phyloP scores from a whole-genome alignment of 2,329 filamentous ascomycete genomes.

The Colletotrichum australisinense region DNA sequence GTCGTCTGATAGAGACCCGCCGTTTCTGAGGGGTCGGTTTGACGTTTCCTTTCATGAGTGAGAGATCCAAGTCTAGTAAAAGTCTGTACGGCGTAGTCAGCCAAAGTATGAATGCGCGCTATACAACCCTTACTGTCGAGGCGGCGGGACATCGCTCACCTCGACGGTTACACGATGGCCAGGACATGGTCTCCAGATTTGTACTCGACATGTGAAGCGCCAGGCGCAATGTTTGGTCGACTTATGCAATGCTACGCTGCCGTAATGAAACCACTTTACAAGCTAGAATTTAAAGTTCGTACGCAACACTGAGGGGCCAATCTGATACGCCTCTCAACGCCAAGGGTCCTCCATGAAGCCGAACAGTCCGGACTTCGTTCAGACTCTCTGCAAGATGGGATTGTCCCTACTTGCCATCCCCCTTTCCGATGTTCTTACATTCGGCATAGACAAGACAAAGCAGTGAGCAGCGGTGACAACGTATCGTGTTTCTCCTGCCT shows the following conservation, averaged over 20 bases:
- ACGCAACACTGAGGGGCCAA: background rate
- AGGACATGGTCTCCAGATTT: background rate
- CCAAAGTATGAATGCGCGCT: background rate
- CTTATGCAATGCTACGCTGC: background rate
- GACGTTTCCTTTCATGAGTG: background rate
- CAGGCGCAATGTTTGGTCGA: background rate
- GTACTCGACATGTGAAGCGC: background rate
- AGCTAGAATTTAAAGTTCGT: conserved; percentile 8
- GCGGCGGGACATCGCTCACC: background rate
- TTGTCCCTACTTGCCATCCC: background rate
- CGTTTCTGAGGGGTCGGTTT: background rate
- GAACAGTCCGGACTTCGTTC: background rate
- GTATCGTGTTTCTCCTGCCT: too few species aligned
- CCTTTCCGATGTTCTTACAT: background rate
- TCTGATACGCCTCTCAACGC: conserved; percentile 9
- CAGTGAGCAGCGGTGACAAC: background rate
- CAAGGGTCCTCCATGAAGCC: conserved; percentile 1
- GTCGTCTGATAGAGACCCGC: background rate
- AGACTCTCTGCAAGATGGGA: background rate
- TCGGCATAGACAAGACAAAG: background rate
- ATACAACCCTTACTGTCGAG: background rate
- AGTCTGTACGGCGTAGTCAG: background rate
- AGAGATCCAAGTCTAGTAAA: background rate
- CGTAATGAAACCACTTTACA: background rate
- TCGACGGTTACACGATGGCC: background rate